These are phyloP conservation scores for Bifiguratus adelaidae DNA, from an alignment of 192 early-diverging fungal genomes.

Conservation along the genomic window DNA sequence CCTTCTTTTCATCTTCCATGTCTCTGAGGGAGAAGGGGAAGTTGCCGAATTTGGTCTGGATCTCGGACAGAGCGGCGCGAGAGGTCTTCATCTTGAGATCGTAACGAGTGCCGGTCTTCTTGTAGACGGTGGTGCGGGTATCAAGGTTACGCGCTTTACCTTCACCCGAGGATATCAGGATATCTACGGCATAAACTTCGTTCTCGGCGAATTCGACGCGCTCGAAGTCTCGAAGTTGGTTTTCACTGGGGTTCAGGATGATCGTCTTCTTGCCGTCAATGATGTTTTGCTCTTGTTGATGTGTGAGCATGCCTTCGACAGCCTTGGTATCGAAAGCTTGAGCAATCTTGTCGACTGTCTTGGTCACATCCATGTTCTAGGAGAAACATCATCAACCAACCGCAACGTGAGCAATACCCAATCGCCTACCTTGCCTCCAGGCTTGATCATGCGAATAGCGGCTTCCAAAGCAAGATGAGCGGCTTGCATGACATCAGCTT, in stretches of 20 bases:
- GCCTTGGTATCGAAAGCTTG: constrained; percentile 77
- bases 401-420: neutral
- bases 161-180: constrained; percentile 81
- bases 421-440: constrained; percentile 48
- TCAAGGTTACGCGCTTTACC: constrained; percentile 67
- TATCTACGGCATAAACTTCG: constrained; percentile 89
- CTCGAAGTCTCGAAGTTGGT: constrained; percentile 62
- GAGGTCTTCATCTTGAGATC: constrained; percentile 83
- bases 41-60: constrained; percentile 65
- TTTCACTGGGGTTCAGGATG: constrained; percentile 77
- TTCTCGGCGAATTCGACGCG: constrained; percentile 63
- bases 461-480: constrained; percentile 81
- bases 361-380: constrained; percentile 56
- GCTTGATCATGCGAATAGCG: constrained; percentile 74
- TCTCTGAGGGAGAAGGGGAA: constrained; percentile 85
- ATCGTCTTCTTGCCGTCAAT: constrained; percentile 87
- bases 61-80: constrained; percentile 57
- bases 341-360: constrained; percentile 70
- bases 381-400: neutral
- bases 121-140: constrained; percentile 84
- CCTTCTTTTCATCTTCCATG: constrained; percentile 87
- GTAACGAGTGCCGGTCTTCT: constrained; percentile 73
- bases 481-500: constrained; percentile 82
- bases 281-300: constrained; percentile 77
- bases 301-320: constrained; percentile 86